These are phyloP conservation scores for Earliella scabrosa DNA, from an alignment of 1,284 basidiomycete genomes.

Conservation along the genomic window DNA sequence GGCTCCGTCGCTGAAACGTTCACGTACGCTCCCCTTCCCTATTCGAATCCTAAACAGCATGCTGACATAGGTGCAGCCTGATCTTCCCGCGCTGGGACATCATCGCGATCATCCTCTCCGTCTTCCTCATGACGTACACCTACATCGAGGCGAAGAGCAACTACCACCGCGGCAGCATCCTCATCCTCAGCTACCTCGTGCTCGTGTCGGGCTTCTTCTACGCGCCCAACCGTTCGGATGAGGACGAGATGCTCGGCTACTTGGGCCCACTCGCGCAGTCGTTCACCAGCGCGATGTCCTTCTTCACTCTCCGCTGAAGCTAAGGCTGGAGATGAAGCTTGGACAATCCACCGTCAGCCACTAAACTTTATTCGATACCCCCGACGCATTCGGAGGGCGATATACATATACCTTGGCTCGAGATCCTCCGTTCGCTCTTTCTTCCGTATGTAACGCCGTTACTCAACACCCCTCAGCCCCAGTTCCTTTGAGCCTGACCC, in stretches of 20 bases:
- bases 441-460: not conserved
- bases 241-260: slow-evolving; percentile 23
- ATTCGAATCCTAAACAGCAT: slow-evolving; percentile 1
- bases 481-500: not conserved
- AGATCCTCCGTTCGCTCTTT: not conserved
- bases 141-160: slow-evolving; percentile 99
- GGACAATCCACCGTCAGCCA: not conserved
- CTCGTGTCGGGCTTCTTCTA: slow-evolving; percentile 82
- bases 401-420: slow-evolving; percentile 13
- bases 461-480: not conserved
- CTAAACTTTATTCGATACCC: slow-evolving; percentile 12
- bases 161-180: slow-evolving; percentile 93
- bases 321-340: too few relatives aligned
- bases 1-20: slow-evolving; percentile 87
- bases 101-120: slow-evolving; percentile 90
- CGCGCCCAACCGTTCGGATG: slow-evolving; percentile 49
- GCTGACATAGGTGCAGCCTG: slow-evolving; percentile 55
- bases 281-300: slow-evolving; percentile 6
- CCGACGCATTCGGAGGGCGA: slow-evolving; percentile 5
- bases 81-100: slow-evolving; percentile 99
- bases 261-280: slow-evolving; percentile 14
- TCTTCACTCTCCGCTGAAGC: slow-evolving; percentile 8
- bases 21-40: slow-evolving; percentile 61
- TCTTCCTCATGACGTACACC: slow-evolving; percentile 98
- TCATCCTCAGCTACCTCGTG: slow-evolving; percentile 87